A percentile compares a stretch with the other conserved stretches of the same genome.
Conservation (phyloP, 2,329 filamentous ascomycete genomes). For the Gliomastix tumulicola region DNA sequence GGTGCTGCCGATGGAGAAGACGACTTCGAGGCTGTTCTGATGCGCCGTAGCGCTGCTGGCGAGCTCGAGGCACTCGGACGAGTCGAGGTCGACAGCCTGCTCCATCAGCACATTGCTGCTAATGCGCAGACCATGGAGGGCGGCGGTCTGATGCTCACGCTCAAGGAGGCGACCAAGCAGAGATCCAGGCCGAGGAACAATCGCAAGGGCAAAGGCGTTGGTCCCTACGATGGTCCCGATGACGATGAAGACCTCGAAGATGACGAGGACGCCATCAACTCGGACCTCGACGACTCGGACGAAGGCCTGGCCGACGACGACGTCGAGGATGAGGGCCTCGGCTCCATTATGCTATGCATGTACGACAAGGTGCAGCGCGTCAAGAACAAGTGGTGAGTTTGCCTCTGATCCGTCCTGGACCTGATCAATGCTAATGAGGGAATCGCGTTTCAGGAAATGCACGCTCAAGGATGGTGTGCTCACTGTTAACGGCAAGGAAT, state of each 20-base stretch:
- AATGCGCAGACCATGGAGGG: conserved; percentile 65
- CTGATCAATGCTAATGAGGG: too few relatives aligned
- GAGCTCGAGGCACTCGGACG: conserved; percentile 49
- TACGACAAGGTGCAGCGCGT: conserved; percentile 99
- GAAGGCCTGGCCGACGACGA: conserved; percentile 79
- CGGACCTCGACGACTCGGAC: conserved; percentile 91
- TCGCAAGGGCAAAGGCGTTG: conserved; percentile 21
- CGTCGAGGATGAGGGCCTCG: conserved; percentile 76
- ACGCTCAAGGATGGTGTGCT: conserved; percentile 94
- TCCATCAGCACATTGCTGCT: conserved; percentile 61
- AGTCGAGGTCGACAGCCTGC: conserved; percentile 59
- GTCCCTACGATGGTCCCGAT: conserved; percentile 59
- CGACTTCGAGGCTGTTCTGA: conserved; percentile 51
- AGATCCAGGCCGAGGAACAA: conserved; percentile 12
- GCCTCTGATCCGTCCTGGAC: too few relatives aligned
- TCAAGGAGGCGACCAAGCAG: conserved; percentile 43
- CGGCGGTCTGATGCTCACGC: conserved; percentile 67
- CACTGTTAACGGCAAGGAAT: conserved; percentile 89
- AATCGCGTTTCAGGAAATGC: conserved; percentile 90
- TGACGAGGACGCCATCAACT: conserved; percentile 97
- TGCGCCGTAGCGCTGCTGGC: conserved; percentile 47
- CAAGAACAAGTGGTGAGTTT: conserved; percentile 86
- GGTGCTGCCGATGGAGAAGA: conserved; percentile 51
- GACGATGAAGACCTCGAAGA: conserved; percentile 54
- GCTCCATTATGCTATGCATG: conserved; percentile 95